These are phyloP conservation scores for Crithidia expoeki DNA, from an alignment of 208 protist genomes.

Conservation along the genomic window DNA sequence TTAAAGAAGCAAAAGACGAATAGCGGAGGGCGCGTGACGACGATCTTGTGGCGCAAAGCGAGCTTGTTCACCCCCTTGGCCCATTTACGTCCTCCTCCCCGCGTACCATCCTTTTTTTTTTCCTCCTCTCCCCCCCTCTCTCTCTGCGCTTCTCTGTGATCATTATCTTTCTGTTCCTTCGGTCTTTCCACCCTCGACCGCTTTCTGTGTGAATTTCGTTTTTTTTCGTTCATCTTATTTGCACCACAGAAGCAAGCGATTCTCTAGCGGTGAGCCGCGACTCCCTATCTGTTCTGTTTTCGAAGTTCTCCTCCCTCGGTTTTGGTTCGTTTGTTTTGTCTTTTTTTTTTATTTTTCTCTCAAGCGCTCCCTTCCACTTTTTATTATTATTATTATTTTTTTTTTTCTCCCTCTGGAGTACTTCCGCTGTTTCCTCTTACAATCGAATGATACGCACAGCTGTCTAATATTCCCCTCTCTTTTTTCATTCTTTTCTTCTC, in stretches of 20 bases:
- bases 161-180: not conserved
- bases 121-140: no score
- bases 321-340: no score
- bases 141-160: not conserved
- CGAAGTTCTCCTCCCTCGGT: no score
- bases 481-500: not conserved
- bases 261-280: no score
- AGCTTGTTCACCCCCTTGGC: constrained; percentile 1
- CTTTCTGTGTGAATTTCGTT: not conserved
- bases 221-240: not conserved
- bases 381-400: constrained; percentile 7
- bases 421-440: not conserved
- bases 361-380: no score
- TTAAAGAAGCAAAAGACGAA: not conserved
- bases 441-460: not conserved
- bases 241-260: not conserved
- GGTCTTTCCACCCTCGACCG: not conserved
- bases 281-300: no score
- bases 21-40: not conserved
- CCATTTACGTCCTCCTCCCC: not conserved
- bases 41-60: not conserved
- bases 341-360: not conserved
- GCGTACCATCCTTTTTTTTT: not conserved
- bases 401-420: constrained; percentile 1
- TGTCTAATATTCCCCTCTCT: not conserved